A percentile compares a stretch with the other conserved stretches of the same genome.
phyloP scores from a whole-genome alignment of 2,329 filamentous ascomycete genomes.

The Moelleriella libera region DNA sequence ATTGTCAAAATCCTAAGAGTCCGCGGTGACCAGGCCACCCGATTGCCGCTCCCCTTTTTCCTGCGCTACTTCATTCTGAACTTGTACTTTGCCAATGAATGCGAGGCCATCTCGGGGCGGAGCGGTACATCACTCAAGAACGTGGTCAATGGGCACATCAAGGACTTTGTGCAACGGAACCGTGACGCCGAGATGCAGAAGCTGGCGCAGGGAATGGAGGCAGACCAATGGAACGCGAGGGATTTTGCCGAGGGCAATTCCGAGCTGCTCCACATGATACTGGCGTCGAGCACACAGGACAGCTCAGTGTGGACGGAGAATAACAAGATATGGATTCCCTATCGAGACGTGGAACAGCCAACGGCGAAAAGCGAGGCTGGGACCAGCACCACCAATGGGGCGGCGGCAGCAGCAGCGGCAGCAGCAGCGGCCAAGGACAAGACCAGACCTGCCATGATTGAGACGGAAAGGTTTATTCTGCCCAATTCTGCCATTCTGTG shows the following conservation, averaged over 20 bases:
- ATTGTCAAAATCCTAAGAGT: slow-evolving; percentile 65
- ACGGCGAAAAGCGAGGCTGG: slow-evolving; percentile 9
- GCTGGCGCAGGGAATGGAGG: slow-evolving; percentile 64
- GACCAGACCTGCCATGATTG: slow-evolving; percentile 59
- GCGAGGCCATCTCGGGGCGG: slow-evolving; percentile 69
- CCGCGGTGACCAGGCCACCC: slow-evolving; percentile 57
- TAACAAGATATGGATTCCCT: slow-evolving; percentile 42
- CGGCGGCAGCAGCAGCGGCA: slow-evolving; percentile 29
- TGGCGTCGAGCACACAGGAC: slow-evolving; percentile 59
- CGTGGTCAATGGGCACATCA: slow-evolving; percentile 70
- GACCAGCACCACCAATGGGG: not conserved
- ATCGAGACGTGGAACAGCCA: slow-evolving; percentile 21
- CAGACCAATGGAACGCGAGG: slow-evolving; percentile 64
- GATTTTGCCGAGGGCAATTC: slow-evolving; percentile 56
- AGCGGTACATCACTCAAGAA: slow-evolving; percentile 64
- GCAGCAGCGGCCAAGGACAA: slow-evolving; percentile 41
- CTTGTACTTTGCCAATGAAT: slow-evolving; percentile 72
- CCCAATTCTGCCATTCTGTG: slow-evolving; percentile 73
- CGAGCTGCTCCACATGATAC: slow-evolving; percentile 45
- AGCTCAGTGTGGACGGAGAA: slow-evolving; percentile 50
- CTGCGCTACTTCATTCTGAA: slow-evolving; percentile 74
- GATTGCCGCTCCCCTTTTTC: slow-evolving; percentile 55
- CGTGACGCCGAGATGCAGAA: slow-evolving; percentile 61
- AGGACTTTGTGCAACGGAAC: slow-evolving; percentile 60
- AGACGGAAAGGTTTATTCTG: slow-evolving; percentile 73